Percentiles rank a stretch among this genome's conserved stretches.
Conservation (phyloP, 306 rosid species). For the Medicago ruthenica region DNA sequence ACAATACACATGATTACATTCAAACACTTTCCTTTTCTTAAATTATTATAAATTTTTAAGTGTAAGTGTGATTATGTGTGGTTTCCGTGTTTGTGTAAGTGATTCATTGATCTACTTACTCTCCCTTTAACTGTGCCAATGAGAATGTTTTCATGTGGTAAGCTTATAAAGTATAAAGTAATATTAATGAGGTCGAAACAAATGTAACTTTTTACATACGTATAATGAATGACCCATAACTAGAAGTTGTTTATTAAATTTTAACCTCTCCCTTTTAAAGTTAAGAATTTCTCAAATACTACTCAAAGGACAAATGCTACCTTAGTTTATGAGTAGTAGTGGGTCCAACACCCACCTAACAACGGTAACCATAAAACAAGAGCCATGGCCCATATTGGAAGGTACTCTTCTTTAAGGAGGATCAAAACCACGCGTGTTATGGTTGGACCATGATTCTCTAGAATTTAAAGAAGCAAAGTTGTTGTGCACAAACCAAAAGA, state of each 20-base stretch:
- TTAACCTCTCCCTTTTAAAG: not conserved
- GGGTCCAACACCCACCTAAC: conserved; percentile 28
- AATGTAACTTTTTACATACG: not conserved
- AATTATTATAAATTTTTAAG: too few species aligned
- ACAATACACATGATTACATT: too few species aligned
- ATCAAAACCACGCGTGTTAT: conserved; percentile 43
- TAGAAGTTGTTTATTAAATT: not conserved
- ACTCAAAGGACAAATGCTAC: not conserved
- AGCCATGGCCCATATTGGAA: not conserved
- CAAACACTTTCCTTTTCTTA: too few species aligned
- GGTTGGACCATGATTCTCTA: conserved; percentile 34
- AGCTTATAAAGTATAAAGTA: too few species aligned
- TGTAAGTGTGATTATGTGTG: too few species aligned
- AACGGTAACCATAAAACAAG: conserved; percentile 29
- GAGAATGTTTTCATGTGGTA: too few species aligned
- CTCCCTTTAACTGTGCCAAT: too few species aligned
- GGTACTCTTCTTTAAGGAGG: not conserved
- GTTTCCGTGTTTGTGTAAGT: too few species aligned
- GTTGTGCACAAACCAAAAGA: conserved; percentile 50
- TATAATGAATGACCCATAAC: not conserved
- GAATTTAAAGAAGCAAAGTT: conserved; percentile 25
- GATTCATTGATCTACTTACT: too few species aligned
- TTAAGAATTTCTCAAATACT: not conserved
- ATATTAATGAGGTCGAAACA: not conserved
- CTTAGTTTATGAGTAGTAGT: conserved; percentile 15